A percentile compares a stretch with the other conserved stretches of the same genome.
Conservation (phyloP, 2,329 filamentous ascomycete genomes). For the Ceratocystis destructans region DNA sequence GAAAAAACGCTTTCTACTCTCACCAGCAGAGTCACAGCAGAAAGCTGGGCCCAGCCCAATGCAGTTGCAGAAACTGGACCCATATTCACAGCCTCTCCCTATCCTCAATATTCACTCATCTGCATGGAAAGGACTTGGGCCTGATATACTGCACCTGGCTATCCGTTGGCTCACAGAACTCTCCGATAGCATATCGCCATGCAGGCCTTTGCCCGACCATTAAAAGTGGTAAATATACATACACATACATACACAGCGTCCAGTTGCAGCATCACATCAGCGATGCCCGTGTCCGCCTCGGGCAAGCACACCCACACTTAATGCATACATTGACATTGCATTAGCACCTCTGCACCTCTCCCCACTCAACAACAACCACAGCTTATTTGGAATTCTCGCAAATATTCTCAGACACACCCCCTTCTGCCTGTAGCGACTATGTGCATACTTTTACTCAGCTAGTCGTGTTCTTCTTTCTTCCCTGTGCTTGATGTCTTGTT, state of each 20-base stretch:
- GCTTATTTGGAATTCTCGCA: not conserved
- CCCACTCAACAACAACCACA: not conserved
- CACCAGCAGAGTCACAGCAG: not conserved
- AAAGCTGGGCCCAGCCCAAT: not conserved
- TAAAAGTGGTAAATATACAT: not conserved
- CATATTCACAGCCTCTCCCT: too few relatives aligned
- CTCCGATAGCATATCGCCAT: not conserved
- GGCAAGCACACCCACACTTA: not conserved
- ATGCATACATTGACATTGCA: constrained; percentile 4
- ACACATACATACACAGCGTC: not conserved
- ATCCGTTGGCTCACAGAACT: too few relatives aligned
- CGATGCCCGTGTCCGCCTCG: not conserved
- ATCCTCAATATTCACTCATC: too few relatives aligned
- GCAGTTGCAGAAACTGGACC: too few relatives aligned
- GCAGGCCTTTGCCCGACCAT: not conserved
- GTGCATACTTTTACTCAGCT: not conserved
- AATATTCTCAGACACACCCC: not conserved
- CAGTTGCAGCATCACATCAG: not conserved
- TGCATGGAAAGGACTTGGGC: too few relatives aligned
- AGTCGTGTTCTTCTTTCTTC: too few relatives aligned
- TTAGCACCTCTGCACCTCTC: not conserved
- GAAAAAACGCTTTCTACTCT: not conserved
- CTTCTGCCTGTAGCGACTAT: not conserved
- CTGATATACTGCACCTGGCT: too few relatives aligned
- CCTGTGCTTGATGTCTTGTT: not conserved